Percentiles rank a stretch among this genome's conserved stretches.
phyloP scores from a whole-genome alignment of 768 basidiomycete species.

The Leccinum sublutescens region DNA sequence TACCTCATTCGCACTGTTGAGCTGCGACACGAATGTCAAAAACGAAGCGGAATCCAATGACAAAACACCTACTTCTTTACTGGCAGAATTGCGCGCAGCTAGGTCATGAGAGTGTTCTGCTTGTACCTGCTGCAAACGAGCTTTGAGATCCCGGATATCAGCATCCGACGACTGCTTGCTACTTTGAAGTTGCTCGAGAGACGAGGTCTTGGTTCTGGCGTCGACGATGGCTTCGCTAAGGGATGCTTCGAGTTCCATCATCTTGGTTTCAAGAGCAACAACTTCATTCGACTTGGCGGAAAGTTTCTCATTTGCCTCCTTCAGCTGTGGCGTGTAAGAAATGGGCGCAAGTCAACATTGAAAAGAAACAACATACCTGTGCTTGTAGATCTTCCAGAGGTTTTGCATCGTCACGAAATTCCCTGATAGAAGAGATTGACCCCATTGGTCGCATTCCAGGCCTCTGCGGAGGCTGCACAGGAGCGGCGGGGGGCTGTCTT shows the following conservation, averaged over 20 bases:
- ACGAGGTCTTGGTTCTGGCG: slow-evolving; percentile 43
- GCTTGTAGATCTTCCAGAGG: slow-evolving; percentile 54
- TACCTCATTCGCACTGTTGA: slow-evolving; percentile 46
- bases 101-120: slow-evolving; percentile 24
- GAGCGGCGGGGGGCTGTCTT: slow-evolving; percentile 31
- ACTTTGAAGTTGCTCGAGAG: slow-evolving; percentile 46
- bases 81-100: slow-evolving; percentile 40
- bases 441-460: slow-evolving; percentile 47
- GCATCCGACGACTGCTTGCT: slow-evolving; percentile 49
- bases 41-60: not conserved
- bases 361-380: slow-evolving; percentile 43
- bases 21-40: slow-evolving; percentile 37
- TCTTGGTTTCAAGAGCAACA: slow-evolving; percentile 50
- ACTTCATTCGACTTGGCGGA: slow-evolving; percentile 51
- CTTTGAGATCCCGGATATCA: slow-evolving; percentile 44
- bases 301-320: slow-evolving; percentile 53
- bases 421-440: slow-evolving; percentile 75
- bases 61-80: slow-evolving; percentile 47
- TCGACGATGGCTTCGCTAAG: slow-evolving; percentile 48
- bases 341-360: not conserved
- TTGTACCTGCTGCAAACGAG: slow-evolving; percentile 39
- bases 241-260: slow-evolving; percentile 48
- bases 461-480: slow-evolving; percentile 30
- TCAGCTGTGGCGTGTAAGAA: slow-evolving; percentile 44
- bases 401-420: slow-evolving; percentile 62